Conservation (phyloP, 169 alveolate species). For the Theileria orientalis region DNA sequence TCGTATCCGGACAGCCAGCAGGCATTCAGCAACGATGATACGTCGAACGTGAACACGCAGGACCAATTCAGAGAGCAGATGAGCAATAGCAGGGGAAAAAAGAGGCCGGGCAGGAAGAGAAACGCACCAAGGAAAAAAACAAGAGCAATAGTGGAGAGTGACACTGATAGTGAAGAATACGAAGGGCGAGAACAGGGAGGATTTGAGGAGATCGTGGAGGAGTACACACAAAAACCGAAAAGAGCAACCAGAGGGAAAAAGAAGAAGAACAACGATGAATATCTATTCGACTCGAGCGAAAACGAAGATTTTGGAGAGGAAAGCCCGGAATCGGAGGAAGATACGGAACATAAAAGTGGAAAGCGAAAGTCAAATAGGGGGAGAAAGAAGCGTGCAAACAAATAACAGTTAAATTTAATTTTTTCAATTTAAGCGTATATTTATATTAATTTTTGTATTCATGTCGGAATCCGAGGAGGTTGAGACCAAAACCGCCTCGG, state of each 20-base stretch:
- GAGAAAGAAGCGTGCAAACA: neutral
- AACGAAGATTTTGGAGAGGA: neutral
- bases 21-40: no score
- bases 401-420: neutral
- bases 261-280: no score
- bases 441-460: neutral
- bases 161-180: neutral
- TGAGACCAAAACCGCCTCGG: neutral
- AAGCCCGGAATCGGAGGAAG: neutral
- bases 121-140: neutral
- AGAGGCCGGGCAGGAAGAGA: neutral
- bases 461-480: slow-evolving; percentile 21
- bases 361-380: neutral
- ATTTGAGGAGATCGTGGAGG: no score
- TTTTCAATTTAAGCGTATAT: neutral
- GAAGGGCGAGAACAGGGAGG: neutral
- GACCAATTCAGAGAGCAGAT: neutral
- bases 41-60: neutral
- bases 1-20: neutral
- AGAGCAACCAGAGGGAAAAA: no score
- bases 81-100: neutral
- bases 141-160: neutral
- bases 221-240: no score
- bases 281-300: no score
- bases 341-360: neutral